These are phyloP conservation scores for Aaosphaeria arxii DNA, from an alignment of 2,329 filamentous ascomycete genomes.

Conservation along the genomic window DNA sequence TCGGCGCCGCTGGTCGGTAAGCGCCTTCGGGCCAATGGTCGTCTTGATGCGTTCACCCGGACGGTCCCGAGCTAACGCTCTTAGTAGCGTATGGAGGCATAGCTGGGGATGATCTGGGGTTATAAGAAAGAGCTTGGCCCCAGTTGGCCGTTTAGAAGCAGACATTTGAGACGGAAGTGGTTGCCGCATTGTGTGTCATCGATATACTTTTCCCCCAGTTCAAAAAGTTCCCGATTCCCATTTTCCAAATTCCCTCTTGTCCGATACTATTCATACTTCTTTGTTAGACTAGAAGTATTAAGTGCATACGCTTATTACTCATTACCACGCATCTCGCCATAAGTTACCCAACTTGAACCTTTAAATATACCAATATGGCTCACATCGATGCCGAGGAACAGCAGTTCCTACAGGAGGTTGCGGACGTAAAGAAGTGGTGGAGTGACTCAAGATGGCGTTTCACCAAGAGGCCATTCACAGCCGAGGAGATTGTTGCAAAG, in stretches of 20 bases:
- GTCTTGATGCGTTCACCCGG: conserved; percentile 21
- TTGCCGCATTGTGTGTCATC: not conserved
- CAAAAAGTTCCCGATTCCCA: not conserved
- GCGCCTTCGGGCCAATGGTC: conserved; percentile 33
- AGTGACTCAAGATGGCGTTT: conserved; percentile 84
- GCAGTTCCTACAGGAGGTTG: conserved; percentile 77
- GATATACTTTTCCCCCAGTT: not conserved
- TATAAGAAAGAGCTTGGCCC: conserved; percentile 32
- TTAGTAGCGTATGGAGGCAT: conserved; percentile 13
- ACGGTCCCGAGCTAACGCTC: conserved; percentile 22
- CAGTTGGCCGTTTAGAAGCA: not conserved
- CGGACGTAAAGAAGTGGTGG: conserved; percentile 93
- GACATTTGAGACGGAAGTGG: not conserved
- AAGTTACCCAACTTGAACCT: not conserved
- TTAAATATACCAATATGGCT: conserved; percentile 18
- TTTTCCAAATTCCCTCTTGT: not conserved
- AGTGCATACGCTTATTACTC: not conserved
- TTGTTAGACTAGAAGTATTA: not conserved
- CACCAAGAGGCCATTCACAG: conserved; percentile 89
- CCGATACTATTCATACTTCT: not conserved
- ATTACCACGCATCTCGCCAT: not conserved
- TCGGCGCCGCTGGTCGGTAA: conserved; percentile 14
- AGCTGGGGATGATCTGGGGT: not conserved
- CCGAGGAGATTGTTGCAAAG: conserved; percentile 96
- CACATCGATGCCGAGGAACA: conserved; percentile 64